Conservation (phyloP, 495 filamentous ascomycete species). For the Lepraria neglecta region DNA sequence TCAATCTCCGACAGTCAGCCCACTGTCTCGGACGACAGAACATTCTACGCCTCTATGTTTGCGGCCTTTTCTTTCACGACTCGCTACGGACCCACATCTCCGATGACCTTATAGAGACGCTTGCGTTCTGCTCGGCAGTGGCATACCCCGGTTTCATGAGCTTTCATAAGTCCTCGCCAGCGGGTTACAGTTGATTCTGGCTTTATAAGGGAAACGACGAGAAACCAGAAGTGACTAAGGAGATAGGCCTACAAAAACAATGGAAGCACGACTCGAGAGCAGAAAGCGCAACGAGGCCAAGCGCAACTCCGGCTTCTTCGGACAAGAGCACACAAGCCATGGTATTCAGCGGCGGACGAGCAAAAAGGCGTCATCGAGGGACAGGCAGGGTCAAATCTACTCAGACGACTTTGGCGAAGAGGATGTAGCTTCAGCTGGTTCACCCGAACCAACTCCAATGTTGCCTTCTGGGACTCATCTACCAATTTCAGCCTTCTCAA, state of each 20-base stretch:
- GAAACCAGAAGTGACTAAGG: background rate
- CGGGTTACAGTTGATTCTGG: slow-evolving; percentile 1
- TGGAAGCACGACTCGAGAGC: slow-evolving; percentile 23
- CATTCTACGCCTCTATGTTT: slow-evolving; percentile 5
- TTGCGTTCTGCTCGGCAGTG: background rate
- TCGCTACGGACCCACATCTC: slow-evolving; percentile 1
- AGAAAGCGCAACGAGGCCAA: slow-evolving; percentile 24
- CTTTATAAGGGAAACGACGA: background rate
- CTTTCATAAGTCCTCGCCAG: background rate
- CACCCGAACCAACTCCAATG: slow-evolving; percentile 40
- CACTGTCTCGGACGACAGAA: slow-evolving; percentile 6
- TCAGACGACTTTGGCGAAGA: slow-evolving; percentile 47
- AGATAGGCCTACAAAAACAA: background rate
- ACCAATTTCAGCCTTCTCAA: slow-evolving; percentile 38
- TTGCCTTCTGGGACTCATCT: slow-evolving; percentile 37
- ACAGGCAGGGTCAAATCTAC: slow-evolving; percentile 49
- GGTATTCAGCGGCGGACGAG: slow-evolving; percentile 44
- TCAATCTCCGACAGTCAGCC: slow-evolving; percentile 6
- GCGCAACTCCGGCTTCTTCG: slow-evolving; percentile 26
- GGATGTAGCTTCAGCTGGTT: slow-evolving; percentile 42
- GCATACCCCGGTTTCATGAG: slow-evolving; percentile 2
- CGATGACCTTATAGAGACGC: background rate
- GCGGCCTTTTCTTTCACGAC: background rate
- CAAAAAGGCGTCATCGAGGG: slow-evolving; percentile 48
- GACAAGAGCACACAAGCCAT: slow-evolving; percentile 22